A percentile compares a stretch with the other conserved stretches of the same genome.
These are phyloP conservation scores for Talaromyces pinophilus DNA, from an alignment of 2,329 filamentous ascomycete species.

Conservation along the genomic window DNA sequence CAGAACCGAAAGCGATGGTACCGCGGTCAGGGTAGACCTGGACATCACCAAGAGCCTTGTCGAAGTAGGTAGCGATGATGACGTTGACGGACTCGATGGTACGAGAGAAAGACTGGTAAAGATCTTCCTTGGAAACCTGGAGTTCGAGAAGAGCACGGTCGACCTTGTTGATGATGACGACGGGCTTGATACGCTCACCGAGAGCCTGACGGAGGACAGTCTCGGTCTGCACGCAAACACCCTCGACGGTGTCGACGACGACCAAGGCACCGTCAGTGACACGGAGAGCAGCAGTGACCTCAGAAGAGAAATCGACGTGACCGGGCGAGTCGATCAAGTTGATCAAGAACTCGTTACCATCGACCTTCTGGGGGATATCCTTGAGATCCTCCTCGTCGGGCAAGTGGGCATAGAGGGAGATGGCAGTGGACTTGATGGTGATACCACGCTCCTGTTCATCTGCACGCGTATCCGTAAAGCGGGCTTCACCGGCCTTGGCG, in stretches of 20 bases:
- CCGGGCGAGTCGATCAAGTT: conserved; percentile 99
- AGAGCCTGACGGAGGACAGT: conserved; percentile 98
- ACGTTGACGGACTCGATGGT: conserved; percentile 99
- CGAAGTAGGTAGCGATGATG: conserved; percentile 98
- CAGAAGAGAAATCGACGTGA: conserved; percentile 99
- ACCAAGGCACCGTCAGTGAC: conserved; percentile 99
- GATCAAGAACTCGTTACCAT: conserved; percentile 97
- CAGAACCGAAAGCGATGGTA: conserved; percentile 98
- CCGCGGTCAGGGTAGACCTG: conserved; percentile 98
- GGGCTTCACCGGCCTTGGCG: conserved; percentile 91
- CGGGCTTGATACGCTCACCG: conserved; percentile 99
- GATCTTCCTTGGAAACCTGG: conserved; percentile 96
- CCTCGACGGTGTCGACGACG: conserved; percentile 99
- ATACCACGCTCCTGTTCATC: conserved; percentile 99
- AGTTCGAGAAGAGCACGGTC: conserved; percentile 99
- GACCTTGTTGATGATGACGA: conserved; percentile 99
- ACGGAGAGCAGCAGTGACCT: conserved; percentile 98
- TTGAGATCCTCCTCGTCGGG: conserved; percentile 82
- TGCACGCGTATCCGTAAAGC: conserved; percentile 93
- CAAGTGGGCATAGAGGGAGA: conserved; percentile 92
- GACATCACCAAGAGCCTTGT: conserved; percentile 95
- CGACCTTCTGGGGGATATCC: conserved; percentile 85
- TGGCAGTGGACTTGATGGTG: conserved; percentile 99
- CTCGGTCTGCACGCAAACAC: conserved; percentile 99
- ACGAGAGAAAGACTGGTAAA: conserved; percentile 99